Conservation (phyloP, 75 land plant species). For the Isoetes taiwanensis region DNA sequence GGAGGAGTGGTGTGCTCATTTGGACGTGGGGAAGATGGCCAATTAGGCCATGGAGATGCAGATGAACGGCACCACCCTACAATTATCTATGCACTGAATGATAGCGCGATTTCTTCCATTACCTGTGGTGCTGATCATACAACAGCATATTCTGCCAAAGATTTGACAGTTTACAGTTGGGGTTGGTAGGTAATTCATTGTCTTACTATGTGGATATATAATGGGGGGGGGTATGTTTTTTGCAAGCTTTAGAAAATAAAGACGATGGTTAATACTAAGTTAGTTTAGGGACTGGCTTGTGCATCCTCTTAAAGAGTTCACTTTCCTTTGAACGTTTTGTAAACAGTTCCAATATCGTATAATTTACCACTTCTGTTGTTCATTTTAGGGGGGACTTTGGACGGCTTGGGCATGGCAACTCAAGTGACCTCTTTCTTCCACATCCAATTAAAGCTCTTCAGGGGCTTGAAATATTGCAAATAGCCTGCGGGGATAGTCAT, state of each 20-base stretch:
- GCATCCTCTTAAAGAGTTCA: too few species aligned
- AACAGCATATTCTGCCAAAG: slow-evolving; percentile 59
- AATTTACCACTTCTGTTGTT: background rate
- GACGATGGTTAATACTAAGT: too few species aligned
- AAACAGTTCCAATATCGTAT: background rate
- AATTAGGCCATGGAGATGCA: slow-evolving; percentile 92
- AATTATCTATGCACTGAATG: slow-evolving; percentile 55
- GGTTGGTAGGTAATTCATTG: slow-evolving; percentile 65
- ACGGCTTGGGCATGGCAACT: slow-evolving; percentile 91
- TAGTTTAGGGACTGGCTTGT: too few species aligned
- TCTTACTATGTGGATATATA: background rate
- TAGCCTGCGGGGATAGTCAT: slow-evolving; percentile 97
- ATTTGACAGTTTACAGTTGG: slow-evolving; percentile 69
- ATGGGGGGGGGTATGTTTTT: too few species aligned
- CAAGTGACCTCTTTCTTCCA: slow-evolving; percentile 90
- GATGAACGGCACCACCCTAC: slow-evolving; percentile 70
- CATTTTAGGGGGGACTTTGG: slow-evolving; percentile 96
- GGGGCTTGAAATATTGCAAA: slow-evolving; percentile 71
- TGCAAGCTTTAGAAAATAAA: too few species aligned
- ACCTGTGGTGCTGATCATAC: slow-evolving; percentile 98
- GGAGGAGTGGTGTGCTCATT: slow-evolving; percentile 77
- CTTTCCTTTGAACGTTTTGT: background rate
- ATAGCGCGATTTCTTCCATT: slow-evolving; percentile 49
- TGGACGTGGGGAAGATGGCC: slow-evolving; percentile 99
- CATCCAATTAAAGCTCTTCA: slow-evolving; percentile 69